Percentiles rank a stretch among this genome's conserved stretches.
phyloP scores from a whole-genome alignment of 2,329 filamentous ascomycete genomes.

The Bipolaris cookei region DNA sequence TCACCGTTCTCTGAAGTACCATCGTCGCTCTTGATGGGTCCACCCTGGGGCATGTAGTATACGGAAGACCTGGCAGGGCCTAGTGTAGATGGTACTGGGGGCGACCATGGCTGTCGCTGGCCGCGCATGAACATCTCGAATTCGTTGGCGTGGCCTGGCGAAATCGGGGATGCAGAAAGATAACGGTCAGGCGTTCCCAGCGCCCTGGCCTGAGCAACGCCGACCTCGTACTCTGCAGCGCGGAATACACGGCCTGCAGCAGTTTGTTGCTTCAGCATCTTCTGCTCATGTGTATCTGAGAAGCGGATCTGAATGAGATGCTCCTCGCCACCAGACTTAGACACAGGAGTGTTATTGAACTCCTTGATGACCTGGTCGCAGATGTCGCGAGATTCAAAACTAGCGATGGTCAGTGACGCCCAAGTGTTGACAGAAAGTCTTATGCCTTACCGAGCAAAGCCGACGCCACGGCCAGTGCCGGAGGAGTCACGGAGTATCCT shows the following conservation, averaged over 20 bases:
- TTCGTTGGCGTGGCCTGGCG: constrained; percentile 44
- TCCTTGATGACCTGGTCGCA: constrained; percentile 88
- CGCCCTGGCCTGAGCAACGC: constrained; percentile 49
- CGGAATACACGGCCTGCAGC: constrained; percentile 94
- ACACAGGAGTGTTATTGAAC: constrained; percentile 73
- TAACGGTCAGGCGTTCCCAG: constrained; percentile 44
- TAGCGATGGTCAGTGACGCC: constrained; percentile 49
- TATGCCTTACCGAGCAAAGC: constrained; percentile 82
- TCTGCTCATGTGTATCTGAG: constrained; percentile 95
- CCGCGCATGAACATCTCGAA: constrained; percentile 49
- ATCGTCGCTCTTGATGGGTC: constrained; percentile 38
- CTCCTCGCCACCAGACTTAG: constrained; percentile 70
- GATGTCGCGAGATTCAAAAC: constrained; percentile 86
- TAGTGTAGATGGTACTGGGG: constrained; percentile 44
- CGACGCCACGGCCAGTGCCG: constrained; percentile 93
- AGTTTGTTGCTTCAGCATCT: constrained; percentile 94
- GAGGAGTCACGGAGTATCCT: constrained; percentile 92
- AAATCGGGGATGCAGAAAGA: constrained; percentile 43
- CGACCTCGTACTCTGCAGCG: constrained; percentile 80
- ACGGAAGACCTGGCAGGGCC: constrained; percentile 40
- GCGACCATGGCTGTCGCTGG: constrained; percentile 46
- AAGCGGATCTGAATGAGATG: constrained; percentile 91
- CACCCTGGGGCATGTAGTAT: constrained; percentile 35
- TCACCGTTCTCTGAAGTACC: constrained; percentile 40
- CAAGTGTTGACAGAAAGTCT: background rate